Evolutionary conservation across 345 rosid genomes (phyloP), one percentile per base, ranked within the genome.

Genomic region (Arabis hirsuta): DNA sequence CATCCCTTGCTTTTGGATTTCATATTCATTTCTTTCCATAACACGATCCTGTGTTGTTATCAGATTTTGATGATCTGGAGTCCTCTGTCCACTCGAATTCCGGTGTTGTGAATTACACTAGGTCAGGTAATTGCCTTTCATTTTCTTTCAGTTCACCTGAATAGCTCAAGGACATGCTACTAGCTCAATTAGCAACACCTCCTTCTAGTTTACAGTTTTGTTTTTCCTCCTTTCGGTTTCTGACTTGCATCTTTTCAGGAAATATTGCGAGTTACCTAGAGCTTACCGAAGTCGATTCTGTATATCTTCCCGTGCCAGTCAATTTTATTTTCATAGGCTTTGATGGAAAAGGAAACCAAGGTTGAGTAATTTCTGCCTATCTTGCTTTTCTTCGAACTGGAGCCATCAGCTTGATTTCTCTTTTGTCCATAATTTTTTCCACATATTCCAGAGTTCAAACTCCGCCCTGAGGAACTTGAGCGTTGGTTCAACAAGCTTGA

Each of bases 301-400:
- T 95, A 76, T 84, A 90, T 76, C 88, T 92, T 58, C 99, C 98
- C 0, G 85, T 95, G 29, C 98, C 99, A 6, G 92, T 95, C 45
- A 92, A 95, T 84, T 95, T 90, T 79, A 90, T 95, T 72, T 91
- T 95, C 73, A 78, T 95, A 44, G 99, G 99, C 58, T 95, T 95
- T 82, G 97, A 95, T 61, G 98, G 99, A 36, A 86, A 86, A 72
- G 99, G 99, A 76, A 95, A 92, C 82, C 93, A 87, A 83, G 99
- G 99, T 22, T 95, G 44, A 58, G 73, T 57, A 7, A 2, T 9
- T 66, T 66, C 29, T 48, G 8, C 7, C 12, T 71, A 14, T 50
- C 32, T 42, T 8, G 31, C 41, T 39, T 24, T 68, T 57, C 12
- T 59, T 59, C 59, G 52, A 3, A 42, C 27, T 67, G 73, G 12